A percentile compares a stretch with the other conserved stretches of the same genome.
These are phyloP conservation scores for Ogataea ganodermae DNA, from an alignment of 805 yeast species.

Conservation along the genomic window DNA sequence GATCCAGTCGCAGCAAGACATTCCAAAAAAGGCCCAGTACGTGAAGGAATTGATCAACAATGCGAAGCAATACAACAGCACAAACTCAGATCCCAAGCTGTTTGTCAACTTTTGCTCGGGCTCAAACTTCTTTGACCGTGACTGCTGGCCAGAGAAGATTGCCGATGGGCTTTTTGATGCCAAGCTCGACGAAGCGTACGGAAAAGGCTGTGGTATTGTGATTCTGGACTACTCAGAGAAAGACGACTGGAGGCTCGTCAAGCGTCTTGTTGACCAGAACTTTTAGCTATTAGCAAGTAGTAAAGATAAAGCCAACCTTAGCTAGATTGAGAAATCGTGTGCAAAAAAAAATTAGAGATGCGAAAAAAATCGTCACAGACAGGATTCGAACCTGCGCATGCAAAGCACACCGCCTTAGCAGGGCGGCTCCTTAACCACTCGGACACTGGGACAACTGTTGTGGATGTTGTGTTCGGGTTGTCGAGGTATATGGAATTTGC, in stretches of 20 bases:
- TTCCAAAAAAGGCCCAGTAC: slow-evolving; percentile 56
- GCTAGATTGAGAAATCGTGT: background rate
- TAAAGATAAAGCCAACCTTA: background rate
- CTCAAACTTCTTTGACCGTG: slow-evolving; percentile 66
- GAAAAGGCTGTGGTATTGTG: slow-evolving; percentile 61
- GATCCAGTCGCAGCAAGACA: slow-evolving; percentile 51
- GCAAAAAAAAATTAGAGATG: background rate
- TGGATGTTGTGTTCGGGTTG: background rate
- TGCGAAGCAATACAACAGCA: slow-evolving; percentile 51
- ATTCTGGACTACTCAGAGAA: slow-evolving; percentile 68
- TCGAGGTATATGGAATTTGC: background rate
- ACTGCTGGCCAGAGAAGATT: slow-evolving; percentile 74
- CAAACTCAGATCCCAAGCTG: slow-evolving; percentile 52
- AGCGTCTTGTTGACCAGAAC: slow-evolving; percentile 53
- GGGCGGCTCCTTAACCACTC: slow-evolving; percentile 79
- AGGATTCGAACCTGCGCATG: slow-evolving; percentile 99
- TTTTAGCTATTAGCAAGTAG: slow-evolving; percentile 22
- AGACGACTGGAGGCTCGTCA: slow-evolving; percentile 59
- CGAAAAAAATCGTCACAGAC: slow-evolving; percentile 83
- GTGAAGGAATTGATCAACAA: slow-evolving; percentile 56
- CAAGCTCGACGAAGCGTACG: slow-evolving; percentile 49
- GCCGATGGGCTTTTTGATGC: slow-evolving; percentile 51
- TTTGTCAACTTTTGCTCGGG: slow-evolving; percentile 75
- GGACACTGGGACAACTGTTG: slow-evolving; percentile 56
- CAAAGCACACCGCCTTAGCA: slow-evolving; percentile 86